Conservation (phyloP, 257 asterid species). For the Solanum acaule region DNA sequence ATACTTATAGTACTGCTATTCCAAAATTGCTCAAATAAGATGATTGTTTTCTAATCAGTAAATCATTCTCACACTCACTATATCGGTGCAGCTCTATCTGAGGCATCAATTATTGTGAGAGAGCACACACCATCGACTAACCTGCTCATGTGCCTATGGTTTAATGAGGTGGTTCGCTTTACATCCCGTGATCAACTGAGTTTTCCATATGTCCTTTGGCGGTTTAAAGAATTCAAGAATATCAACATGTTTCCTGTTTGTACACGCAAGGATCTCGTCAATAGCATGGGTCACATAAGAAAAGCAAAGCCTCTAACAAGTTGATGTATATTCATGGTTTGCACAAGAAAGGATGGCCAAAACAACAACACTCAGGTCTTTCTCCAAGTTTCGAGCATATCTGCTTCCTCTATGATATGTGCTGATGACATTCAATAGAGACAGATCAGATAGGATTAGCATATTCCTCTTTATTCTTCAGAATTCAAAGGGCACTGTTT, state of each 20-base stretch:
- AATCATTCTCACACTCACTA: background rate
- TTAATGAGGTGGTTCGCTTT: slow-evolving; percentile 92
- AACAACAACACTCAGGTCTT: background rate
- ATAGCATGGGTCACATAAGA: slow-evolving; percentile 95
- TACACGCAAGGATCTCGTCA: slow-evolving; percentile 92
- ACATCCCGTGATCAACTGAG: slow-evolving; percentile 97
- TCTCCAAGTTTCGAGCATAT: background rate
- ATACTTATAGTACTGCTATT: background rate
- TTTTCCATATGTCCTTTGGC: slow-evolving; percentile 90
- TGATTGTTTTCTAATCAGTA: background rate
- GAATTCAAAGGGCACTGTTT: background rate
- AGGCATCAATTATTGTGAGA: slow-evolving; percentile 96
- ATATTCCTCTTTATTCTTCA: background rate
- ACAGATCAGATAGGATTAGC: background rate
- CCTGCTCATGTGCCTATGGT: slow-evolving; percentile 87
- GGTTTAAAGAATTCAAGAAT: slow-evolving; percentile 49
- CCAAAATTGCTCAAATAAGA: background rate
- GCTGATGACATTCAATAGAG: background rate
- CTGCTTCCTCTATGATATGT: background rate
- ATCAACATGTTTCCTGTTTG: slow-evolving; percentile 90
- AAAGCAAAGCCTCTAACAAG: slow-evolving; percentile 76
- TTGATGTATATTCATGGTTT: slow-evolving; percentile 10
- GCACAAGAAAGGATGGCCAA: background rate
- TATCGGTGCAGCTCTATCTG: slow-evolving; percentile 74
- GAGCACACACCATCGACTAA: slow-evolving; percentile 68